Base-by-base conservation (phyloP, 345 rosid species). In the Hirschfeldia incana region DNA sequence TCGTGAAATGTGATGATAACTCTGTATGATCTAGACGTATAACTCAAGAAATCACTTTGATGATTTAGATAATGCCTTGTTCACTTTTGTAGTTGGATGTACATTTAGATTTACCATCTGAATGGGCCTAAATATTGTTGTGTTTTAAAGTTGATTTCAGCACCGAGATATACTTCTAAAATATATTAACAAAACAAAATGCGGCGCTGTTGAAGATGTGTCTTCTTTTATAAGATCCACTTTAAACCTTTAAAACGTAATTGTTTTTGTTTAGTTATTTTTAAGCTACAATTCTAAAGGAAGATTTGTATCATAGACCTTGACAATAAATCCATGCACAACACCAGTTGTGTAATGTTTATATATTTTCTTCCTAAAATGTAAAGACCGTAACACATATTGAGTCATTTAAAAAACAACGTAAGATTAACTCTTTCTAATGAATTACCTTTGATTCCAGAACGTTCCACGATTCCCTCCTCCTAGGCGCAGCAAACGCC, bases 401-500 rank as follows among this genome's bases (percentile, higher is more conserved):
- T 69, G 4, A 21, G 4, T n/a, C 7, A 9, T 28, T 29, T 42
- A 37, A 51, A 12, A 5, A 0, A 17, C n/a, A 30, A 65, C 64
- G 17, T 36, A 5, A 65, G 28, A 74, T 67, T 7, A 39, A 57
- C 10, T 30, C 32, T 28, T 16, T 21, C 8, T 15, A 10, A 26
- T 55, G 2, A 36, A 2, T 36, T 58, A 76, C 80, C 74, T 76
- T 61, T 21, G 5, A 42, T 46, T 34, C 29, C 16, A 44, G 59
- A 61, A 32, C 55, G 69, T 76, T 76, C 29, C 53, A 44, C 37
- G 69, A 46, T 68, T 76, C 64, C 80, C 55, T 69, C 74, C 49
- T 76, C 61, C 61, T 44, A 2, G 63, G 67, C 63, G 79, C 51
- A 69, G 69, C 69, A 30, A 76, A 76, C 27, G 79, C 79, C 29